Base-by-base conservation (phyloP, 352 stramenopile genomes). In the Pythium sukuiense region DNA sequence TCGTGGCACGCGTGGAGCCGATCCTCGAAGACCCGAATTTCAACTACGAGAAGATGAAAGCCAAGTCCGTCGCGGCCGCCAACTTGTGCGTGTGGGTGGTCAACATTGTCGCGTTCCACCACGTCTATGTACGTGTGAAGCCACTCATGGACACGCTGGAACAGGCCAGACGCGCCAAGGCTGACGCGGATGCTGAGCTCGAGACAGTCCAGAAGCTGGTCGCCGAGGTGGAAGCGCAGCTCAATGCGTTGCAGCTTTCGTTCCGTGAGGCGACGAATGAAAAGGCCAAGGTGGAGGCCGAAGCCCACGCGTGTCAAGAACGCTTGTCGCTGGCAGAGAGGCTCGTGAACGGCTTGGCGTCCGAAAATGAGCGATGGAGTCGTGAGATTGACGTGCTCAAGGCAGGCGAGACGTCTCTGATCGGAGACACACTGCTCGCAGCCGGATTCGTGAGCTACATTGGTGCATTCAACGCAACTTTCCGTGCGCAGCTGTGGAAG, bases 21-120 rank as follows among this genome's bases (percentile, higher is more conserved):
- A 92, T 97, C 33, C 70, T 94, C 1, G 83, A 95, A 48, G 91
- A 98, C 53, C 88, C 89, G 1, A 93, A 97, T 59, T 97, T 98
- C 63, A 97, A 87, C 48, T 97, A 90, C 61, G 91, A 97, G 13
- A 97, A 97, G 69, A 98, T 98, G 91, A 97, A 97, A 67, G 89
- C 79, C 59, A 98, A 98, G 69, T 97, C 88, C 0, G 67, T 93
- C 2, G 92, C 93, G 14, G 93, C 93, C 0, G 92, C 92, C 0
- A 98, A 97, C 48, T 68, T 98, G 14, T 97, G 89, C 58, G 89
- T 96, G 33, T 98, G 93, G 93, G 92, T 98, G 16, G 76, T 98
- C 63, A 98, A 98, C 67, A 98, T 97, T 62, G 89, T 97, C 18
- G 80, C 81, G 9, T 98, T 95, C 63, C 91, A 98, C 60, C 80